Base-by-base conservation (phyloP, 768 basidiomycete genomes). In the Termitomyces titanicus region DNA sequence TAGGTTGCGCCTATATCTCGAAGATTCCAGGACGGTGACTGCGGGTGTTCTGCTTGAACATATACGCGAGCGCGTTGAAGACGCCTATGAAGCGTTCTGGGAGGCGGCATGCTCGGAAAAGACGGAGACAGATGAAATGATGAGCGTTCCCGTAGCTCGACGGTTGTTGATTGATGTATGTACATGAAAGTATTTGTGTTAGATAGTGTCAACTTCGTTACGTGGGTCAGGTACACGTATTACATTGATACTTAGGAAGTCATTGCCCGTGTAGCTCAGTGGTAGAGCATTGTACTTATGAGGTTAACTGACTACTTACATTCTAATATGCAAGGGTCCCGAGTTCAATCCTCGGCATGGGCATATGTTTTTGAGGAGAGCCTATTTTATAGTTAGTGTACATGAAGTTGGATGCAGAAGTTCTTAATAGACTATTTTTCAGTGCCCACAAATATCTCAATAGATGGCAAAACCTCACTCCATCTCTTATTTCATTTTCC, bases 1-100 rank as follows among this genome's bases (percentile, higher is more conserved):
- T 11, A 78, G 84, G 52, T 70, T 97, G 66, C 75, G 80, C 63
- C 62, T 92, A 54, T 98, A 95, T 68, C 78, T 99, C 8, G 85
- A 87, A 63, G 89, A 94, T 62, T 82, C 83, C 54, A 75, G 85
- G 55, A 93, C 93, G 5, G 88, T 89, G 31, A 93, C 93, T 6
- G 89, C 89, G 31, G 75, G 75, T 2, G 87, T 98, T 8, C 73
- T 98, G 51, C 70, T 97, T 27, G 80, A 80, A 29, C 93, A 94
- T 59, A 77, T 90, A 24, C 76, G 85, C 68, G 89, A 88, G 43
- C 81, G 85, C 31, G 79, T 97, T 17, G 79, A 84, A 59, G 85
- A 89, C 49, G 81, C 81, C 33, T 97, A 95, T 70, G 76, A 79
- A 62, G 76, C 77, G 24, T 97, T 92, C 73, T 72, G 84, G 61